These are phyloP conservation scores for Colletotrichum cuscutae DNA, from an alignment of 2,329 filamentous ascomycete species.

Conservation along the genomic window DNA sequence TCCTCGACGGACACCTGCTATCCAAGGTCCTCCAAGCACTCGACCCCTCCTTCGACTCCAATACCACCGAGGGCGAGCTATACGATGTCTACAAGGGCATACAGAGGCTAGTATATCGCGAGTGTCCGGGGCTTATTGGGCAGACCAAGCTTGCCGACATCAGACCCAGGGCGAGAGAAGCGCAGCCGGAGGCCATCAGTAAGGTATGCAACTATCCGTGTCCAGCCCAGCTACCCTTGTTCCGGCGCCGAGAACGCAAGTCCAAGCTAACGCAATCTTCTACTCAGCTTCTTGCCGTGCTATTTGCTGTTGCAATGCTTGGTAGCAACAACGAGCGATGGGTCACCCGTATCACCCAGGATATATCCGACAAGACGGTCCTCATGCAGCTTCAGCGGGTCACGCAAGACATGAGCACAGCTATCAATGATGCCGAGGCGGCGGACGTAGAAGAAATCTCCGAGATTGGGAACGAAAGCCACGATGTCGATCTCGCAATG, in stretches of 20 bases:
- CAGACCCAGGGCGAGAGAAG: conserved; percentile 67
- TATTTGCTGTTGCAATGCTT: conserved; percentile 69
- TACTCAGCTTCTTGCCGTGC: conserved; percentile 68
- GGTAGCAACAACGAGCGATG: conserved; percentile 67
- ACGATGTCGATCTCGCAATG: conserved; percentile 65
- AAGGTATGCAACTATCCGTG: conserved; percentile 52
- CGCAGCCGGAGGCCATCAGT: conserved; percentile 63
- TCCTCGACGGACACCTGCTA: conserved; percentile 64
- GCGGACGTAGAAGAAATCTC: conserved; percentile 48
- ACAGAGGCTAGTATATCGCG: conserved; percentile 64
- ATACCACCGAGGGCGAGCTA: conserved; percentile 41
- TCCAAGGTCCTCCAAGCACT: conserved; percentile 68
- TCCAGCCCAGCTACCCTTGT: background rate
- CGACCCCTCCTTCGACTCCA: conserved; percentile 62
- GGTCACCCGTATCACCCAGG: conserved; percentile 53
- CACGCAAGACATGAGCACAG: conserved; percentile 53
- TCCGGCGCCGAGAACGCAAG: background rate
- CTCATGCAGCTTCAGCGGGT: conserved; percentile 59
- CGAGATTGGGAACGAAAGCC: conserved; percentile 52
- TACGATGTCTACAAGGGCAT: conserved; percentile 66
- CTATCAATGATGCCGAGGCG: conserved; percentile 46
- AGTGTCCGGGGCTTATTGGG: conserved; percentile 61
- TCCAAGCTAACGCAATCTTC: conserved; percentile 41
- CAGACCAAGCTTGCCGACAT: conserved; percentile 65
- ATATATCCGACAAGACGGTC: conserved; percentile 47